Evolutionary conservation across 345 rosid species (phyloP).

Genomic region (Aquilaria yunnanensis): DNA sequence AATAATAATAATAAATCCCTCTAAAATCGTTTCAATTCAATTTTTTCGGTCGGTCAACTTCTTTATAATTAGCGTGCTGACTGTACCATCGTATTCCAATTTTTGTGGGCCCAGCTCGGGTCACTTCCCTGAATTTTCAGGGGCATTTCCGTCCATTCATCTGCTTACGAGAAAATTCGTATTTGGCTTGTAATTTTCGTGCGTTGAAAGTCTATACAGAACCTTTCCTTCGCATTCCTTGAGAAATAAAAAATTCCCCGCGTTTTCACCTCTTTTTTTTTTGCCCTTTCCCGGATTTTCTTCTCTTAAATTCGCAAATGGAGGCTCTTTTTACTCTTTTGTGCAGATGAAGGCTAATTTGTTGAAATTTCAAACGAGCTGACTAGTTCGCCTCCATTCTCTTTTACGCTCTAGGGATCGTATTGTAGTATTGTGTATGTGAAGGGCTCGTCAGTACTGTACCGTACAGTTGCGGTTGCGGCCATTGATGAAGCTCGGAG

Average conservation of each 20-base stretch:
- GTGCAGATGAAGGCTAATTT: not conserved
- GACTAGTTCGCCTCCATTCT: no score
- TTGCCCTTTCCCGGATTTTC: not conserved
- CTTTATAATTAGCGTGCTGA: slow-evolving; percentile 23
- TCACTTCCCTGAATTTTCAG: not conserved
- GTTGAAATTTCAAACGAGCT: no score
- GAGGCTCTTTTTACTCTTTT: not conserved
- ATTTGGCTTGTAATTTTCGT: not conserved
- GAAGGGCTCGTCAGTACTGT: slow-evolving; percentile 9
- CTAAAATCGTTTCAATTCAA: not conserved
- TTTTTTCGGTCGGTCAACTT: slow-evolving; percentile 8
- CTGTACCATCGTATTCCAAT: not conserved
- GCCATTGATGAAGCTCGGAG: slow-evolving; percentile 23
- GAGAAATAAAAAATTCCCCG: not conserved
- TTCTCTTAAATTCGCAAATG: not conserved
- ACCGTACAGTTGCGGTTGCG: slow-evolving; percentile 12
- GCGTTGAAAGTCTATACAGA: not conserved
- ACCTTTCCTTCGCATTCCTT: not conserved
- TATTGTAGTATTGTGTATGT: not conserved
- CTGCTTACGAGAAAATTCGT: not conserved
- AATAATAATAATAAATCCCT: no score
- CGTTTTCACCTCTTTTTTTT: not conserved
- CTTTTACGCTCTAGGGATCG: not conserved
- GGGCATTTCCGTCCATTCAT: slow-evolving; percentile 10
- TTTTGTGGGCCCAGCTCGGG: not conserved